Conservation (phyloP, 2,329 filamentous ascomycete species). For the Aspergillus viridinutans region DNA sequence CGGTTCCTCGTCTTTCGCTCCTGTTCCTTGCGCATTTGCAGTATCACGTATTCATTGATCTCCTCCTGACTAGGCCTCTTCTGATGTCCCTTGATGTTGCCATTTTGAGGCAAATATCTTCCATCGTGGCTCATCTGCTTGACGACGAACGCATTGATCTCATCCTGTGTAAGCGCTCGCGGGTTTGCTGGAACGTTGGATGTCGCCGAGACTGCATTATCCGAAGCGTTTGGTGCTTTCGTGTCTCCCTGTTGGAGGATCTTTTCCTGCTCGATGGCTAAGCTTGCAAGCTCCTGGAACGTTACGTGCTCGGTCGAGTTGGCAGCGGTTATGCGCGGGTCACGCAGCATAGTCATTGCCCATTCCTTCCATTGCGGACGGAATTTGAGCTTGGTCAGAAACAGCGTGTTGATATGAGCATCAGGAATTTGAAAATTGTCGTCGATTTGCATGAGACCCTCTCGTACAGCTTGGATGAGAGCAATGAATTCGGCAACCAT, state of each 20-base stretch:
- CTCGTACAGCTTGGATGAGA: slow-evolving; percentile 25
- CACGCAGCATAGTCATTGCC: slow-evolving; percentile 22
- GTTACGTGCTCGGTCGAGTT: slow-evolving; percentile 16
- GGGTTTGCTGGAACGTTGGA: not conserved
- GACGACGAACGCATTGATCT: slow-evolving; percentile 26
- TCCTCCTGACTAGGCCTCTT: slow-evolving; percentile 27
- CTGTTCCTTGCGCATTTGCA: slow-evolving; percentile 24
- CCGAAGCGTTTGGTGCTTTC: slow-evolving; percentile 1
- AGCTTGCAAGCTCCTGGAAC: slow-evolving; percentile 19
- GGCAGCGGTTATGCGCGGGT: slow-evolving; percentile 18
- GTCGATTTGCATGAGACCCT: slow-evolving; percentile 24
- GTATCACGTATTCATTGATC: slow-evolving; percentile 26
- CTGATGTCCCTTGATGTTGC: slow-evolving; percentile 10
- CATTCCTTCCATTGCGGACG: slow-evolving; percentile 24
- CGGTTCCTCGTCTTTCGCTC: slow-evolving; percentile 15
- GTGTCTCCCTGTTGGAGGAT: slow-evolving; percentile 1
- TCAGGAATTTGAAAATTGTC: slow-evolving; percentile 22
- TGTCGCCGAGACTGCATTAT: not conserved
- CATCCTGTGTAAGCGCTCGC: slow-evolving; percentile 19
- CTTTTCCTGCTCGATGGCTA: slow-evolving; percentile 20
- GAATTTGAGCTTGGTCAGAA: slow-evolving; percentile 22
- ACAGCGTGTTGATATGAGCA: slow-evolving; percentile 22
- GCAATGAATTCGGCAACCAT: slow-evolving; percentile 23
- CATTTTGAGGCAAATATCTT: slow-evolving; percentile 1
- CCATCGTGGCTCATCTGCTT: slow-evolving; percentile 19